Evolutionary conservation across 2,329 filamentous ascomycete species (phyloP), one percentile per base, ranked within the genome.

Genomic region (Beauveria medogensis): DNA sequence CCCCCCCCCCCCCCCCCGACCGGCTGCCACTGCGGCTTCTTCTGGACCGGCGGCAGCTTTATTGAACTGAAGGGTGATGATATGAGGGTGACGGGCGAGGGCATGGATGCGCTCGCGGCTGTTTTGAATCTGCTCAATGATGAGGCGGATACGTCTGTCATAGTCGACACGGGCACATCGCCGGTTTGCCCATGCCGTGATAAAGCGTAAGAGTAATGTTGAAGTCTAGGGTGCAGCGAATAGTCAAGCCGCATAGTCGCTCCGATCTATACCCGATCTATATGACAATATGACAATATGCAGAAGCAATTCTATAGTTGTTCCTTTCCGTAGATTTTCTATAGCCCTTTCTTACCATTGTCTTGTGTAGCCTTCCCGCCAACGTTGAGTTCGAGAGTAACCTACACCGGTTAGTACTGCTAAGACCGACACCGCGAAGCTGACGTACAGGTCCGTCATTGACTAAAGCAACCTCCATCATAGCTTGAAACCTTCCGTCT

Each of bases 401-500:
- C 56, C 56, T 59, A 24, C 16, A n/a, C 7, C 4, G 7, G 16
- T 55, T n/a, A 55, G 52, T 6, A 50, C 16, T 50, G 16, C 12
- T 47, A 30, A 22, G 2, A 26, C 20, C 2, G n/a, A 10, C 26
- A 3, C 10, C n/a, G n/a, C 14, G n/a, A 14, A 5, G 22, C 34
- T 26, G 9, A 48, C 74, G 66, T 71, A 88, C 86, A 59, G 86
- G 86, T 1, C 86, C 86, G 67, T 97, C 93, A 67, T 97, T 97
- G 55, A 97, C 86, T 34, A 97, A 76, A 54, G 90, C 89, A 62
- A 99, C 93, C 70, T 97, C 89, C 94, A 99, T 99, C 92, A 96
- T 97, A 55, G 94, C 94, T 71, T 96, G 93, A 73, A 99, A 99
- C 34, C 93, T 86, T n/a, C 95, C 94, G 71, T 99, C 88, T 72